Base-by-base conservation (phyloP, 176 grass and related monocot species). In the Areca catechu region DNA sequence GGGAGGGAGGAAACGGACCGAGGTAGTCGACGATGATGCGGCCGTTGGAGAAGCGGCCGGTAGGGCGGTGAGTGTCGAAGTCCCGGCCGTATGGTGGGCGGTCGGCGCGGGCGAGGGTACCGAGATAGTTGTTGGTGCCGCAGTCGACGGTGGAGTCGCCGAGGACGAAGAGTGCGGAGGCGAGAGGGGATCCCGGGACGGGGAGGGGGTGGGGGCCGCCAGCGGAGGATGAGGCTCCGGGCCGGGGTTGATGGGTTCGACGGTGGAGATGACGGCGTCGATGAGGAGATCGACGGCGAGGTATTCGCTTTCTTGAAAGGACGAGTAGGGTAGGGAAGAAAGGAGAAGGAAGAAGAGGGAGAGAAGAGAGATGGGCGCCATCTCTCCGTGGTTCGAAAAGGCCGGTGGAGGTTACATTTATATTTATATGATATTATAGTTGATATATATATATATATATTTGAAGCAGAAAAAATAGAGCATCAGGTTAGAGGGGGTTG, bases 101-200 rank as follows among this genome's bases (percentile, higher is more conserved):
- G 56, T 84, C 83, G 50, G 83, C 83, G 62, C 83, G 80, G 71
- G 83, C 83, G 5, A 88, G 67, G 7, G 80, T 93, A 18, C 77
- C 74, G 54, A 88, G 89, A 77, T 88, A 77, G 66, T 93, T 93
- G 89, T 88, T 93, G 71, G 89, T 93, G 74, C 89, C 89, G 15
- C 63, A 81, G 75, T 93, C 89, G 24, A 82, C 77, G 15, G 89
- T 93, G 28, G 89, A 93, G 50, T 93, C 83, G 66, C 89, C 80
- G 58, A 93, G 71, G 22, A 93, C 77, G 74, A 95, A 95, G 48
- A 85, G 64, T 58, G 80, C 84, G 17, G 81, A 81, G 50, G 70
- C 84, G 43, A 85, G 82, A 50, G 83, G 74, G 51, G 47, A 58
- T 51, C 29, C 34, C 9, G n/a, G 43, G 34, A 49, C 10, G 60